A percentile compares a stretch with the other conserved stretches of the same genome.
phyloP scores from a whole-genome alignment of 768 basidiomycete genomes.

The Neoboletus magnificus region DNA sequence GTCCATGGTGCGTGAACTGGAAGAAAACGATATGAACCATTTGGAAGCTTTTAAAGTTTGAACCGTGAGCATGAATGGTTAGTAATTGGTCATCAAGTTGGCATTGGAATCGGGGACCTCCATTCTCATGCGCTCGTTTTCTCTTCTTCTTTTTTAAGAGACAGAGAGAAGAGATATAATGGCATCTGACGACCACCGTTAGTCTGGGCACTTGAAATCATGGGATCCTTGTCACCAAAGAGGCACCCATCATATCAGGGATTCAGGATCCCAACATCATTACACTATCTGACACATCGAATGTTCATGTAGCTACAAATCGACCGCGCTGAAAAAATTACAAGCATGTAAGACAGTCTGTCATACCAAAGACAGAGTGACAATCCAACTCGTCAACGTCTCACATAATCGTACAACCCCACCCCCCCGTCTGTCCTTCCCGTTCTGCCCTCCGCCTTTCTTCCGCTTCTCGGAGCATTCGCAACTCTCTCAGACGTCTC shows the following conservation, averaged over 20 bases:
- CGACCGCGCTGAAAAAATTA: not conserved
- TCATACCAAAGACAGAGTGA: not conserved
- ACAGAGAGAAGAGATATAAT: no score
- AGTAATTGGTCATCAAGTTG: no score
- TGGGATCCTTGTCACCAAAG: no score
- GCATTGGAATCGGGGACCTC: no score
- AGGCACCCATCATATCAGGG: no score
- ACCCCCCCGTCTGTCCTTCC: conserved; percentile 4
- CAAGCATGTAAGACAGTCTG: not conserved
- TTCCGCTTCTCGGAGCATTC: conserved; percentile 1
- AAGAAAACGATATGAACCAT: not conserved
- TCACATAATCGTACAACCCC: conserved; percentile 29
- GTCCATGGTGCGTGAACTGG: conserved; percentile 7
- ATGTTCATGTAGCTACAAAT: not conserved
- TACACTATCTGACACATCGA: not conserved
- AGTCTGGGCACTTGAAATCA: no score
- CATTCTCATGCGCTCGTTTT: no score
- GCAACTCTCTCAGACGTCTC: conserved; percentile 3
- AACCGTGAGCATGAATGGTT: no score
- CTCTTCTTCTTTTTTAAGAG: no score
- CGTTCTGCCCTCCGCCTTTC: conserved; percentile 6
- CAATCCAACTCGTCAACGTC: not conserved
- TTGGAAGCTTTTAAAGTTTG: no score
- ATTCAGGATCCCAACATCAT: no score
- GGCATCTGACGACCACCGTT: no score